A percentile compares a stretch with the other conserved stretches of the same genome.
phyloP scores from a whole-genome alignment of 495 filamentous ascomycete species.

The Diplogelasinospora grovesii region DNA sequence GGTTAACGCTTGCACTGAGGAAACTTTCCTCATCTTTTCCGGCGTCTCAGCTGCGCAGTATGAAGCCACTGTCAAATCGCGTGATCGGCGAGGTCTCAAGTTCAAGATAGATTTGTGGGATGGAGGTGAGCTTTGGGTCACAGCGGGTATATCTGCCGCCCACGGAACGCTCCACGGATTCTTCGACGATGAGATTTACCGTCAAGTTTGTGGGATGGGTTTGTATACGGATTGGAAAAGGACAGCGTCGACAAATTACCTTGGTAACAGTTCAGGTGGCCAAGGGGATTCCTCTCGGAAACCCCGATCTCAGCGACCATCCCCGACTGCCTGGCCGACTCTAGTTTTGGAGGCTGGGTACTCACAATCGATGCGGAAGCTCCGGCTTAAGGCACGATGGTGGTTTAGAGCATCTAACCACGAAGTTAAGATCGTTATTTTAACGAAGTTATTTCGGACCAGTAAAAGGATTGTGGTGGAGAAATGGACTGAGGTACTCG shows the following conservation, averaged over 20 bases:
- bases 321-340: neutral
- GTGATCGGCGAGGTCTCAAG: neutral
- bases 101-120: neutral
- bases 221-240: neutral
- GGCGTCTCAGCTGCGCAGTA: neutral
- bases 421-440: neutral
- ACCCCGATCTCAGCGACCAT: neutral
- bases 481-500: neutral
- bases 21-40: neutral
- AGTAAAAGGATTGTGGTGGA: neutral
- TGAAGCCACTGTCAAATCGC: neutral
- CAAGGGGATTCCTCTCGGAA: neutral
- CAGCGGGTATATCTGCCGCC: neutral
- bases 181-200: neutral
- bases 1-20: neutral
- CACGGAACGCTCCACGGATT: neutral
- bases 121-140: neutral
- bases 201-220: neutral
- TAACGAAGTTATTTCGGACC: neutral
- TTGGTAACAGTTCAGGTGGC: neutral
- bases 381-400: neutral
- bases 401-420: neutral
- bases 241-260: neutral
- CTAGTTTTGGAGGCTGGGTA: neutral
- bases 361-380: neutral